A percentile compares a stretch with the other conserved stretches of the same genome.
These are phyloP conservation scores for Albatrellus ellisii DNA, from an alignment of 768 basidiomycete species.

Conservation along the genomic window DNA sequence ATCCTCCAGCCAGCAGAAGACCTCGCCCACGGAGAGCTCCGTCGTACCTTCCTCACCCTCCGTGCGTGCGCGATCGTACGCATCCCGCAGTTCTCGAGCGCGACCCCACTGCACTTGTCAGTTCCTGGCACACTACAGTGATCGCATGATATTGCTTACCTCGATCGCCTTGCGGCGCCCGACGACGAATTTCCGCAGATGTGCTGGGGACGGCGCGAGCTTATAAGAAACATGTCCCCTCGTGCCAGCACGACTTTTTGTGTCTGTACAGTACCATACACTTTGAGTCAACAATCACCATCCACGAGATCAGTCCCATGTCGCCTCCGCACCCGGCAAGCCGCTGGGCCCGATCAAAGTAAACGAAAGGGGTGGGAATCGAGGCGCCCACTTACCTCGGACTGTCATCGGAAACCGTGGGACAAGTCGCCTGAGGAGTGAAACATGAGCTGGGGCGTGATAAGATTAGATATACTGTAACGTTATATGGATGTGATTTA, in stretches of 20 bases:
- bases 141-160: constrained; percentile 18
- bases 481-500: no score
- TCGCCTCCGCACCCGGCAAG: no score
- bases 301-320: no score
- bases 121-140: background rate
- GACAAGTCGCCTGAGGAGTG: constrained; percentile 23
- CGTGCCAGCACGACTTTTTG: constrained; percentile 19
- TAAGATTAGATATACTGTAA: background rate
- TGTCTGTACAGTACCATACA: constrained; percentile 18
- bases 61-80: constrained; percentile 23
- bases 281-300: no score
- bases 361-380: background rate
- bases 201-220: constrained; percentile 22
- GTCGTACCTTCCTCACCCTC: constrained; percentile 15
- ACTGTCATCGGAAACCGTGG: constrained; percentile 30
- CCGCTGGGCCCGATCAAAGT: no score
- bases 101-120: constrained; percentile 27
- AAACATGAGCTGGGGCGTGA: constrained; percentile 20
- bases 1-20: constrained; percentile 33
- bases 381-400: constrained; percentile 20
- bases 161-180: constrained; percentile 37
- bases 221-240: constrained; percentile 28
- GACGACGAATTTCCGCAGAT: constrained; percentile 23
- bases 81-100: constrained; percentile 26
- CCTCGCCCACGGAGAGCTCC: constrained; percentile 29